Evolutionary conservation across 441 rosid species (phyloP).

Genomic region (Gossypium trilobum): DNA sequence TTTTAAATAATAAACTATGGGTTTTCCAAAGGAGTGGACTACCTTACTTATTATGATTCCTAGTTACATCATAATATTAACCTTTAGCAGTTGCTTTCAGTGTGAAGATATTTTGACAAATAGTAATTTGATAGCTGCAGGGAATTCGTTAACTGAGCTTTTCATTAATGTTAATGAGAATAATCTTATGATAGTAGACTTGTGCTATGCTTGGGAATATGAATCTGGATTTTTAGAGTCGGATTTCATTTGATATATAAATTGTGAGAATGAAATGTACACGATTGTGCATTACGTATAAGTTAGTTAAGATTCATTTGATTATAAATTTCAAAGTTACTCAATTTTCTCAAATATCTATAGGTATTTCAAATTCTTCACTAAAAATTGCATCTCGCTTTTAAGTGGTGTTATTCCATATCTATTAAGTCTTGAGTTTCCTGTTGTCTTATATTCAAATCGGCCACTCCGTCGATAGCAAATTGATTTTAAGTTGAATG

Average conservation of each 20-base stretch:
- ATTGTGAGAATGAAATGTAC: neutral
- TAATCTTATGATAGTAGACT: neutral
- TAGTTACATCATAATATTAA: neutral
- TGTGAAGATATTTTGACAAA: neutral
- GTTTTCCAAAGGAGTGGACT: neutral
- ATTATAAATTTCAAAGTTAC: neutral
- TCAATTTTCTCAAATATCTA: neutral
- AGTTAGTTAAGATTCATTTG: neutral
- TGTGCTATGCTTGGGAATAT: neutral
- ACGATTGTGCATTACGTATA: neutral
- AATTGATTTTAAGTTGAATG: neutral
- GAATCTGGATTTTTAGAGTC: neutral
- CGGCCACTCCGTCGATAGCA: neutral
- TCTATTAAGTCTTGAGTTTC: neutral
- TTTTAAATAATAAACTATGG: neutral
- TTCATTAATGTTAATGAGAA: neutral
- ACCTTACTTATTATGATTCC: neutral
- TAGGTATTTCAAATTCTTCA: neutral
- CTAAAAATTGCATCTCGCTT: neutral
- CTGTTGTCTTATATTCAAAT: neutral
- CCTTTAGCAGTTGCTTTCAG: neutral
- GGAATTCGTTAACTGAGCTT: neutral
- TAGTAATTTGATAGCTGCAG: neutral
- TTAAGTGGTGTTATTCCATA: neutral
- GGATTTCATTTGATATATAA: neutral